Evolutionary conservation across 441 rosid species (phyloP).

Genomic region (Populus hybrid): DNA sequence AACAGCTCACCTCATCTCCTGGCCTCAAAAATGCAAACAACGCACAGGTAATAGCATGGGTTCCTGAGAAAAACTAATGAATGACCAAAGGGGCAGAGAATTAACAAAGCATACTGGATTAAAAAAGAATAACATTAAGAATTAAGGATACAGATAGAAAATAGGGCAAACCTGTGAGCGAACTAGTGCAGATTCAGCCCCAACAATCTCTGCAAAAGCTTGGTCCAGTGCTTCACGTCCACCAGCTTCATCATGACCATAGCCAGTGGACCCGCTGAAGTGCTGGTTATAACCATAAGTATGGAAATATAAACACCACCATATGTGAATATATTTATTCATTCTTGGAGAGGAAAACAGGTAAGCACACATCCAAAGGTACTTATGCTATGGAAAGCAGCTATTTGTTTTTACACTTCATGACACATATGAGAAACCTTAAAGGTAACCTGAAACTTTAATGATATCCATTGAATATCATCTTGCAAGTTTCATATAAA

Average conservation of each 20-base stretch:
- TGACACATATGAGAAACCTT: neutral
- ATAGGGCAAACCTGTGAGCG: slow-evolving; percentile 47
- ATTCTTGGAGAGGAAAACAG: neutral
- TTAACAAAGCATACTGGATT: slow-evolving; percentile 1
- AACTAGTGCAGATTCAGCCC: slow-evolving; percentile 67
- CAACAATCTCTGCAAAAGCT: slow-evolving; percentile 58
- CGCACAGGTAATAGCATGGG: slow-evolving; percentile 68
- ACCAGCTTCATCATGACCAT: slow-evolving; percentile 72
- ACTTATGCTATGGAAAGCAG: neutral
- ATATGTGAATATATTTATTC: neutral
- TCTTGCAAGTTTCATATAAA: neutral
- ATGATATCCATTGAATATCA: neutral
- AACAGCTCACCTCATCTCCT: slow-evolving; percentile 58
- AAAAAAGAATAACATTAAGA: neutral
- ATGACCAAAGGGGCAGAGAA: slow-evolving; percentile 2
- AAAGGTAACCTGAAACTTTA: neutral
- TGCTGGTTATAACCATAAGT: slow-evolving; percentile 39
- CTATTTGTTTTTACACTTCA: neutral
- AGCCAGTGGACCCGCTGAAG: slow-evolving; percentile 66
- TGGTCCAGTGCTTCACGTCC: slow-evolving; percentile 67
- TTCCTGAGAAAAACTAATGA: slow-evolving; percentile 62
- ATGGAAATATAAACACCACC: slow-evolving; percentile 2
- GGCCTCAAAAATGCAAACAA: slow-evolving; percentile 63
- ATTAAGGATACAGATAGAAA: neutral
- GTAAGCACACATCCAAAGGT: neutral